Evolutionary conservation across 768 basidiomycete species (phyloP), one percentile per base, ranked within the genome.

Genomic region (Termitomyces sp.): DNA sequence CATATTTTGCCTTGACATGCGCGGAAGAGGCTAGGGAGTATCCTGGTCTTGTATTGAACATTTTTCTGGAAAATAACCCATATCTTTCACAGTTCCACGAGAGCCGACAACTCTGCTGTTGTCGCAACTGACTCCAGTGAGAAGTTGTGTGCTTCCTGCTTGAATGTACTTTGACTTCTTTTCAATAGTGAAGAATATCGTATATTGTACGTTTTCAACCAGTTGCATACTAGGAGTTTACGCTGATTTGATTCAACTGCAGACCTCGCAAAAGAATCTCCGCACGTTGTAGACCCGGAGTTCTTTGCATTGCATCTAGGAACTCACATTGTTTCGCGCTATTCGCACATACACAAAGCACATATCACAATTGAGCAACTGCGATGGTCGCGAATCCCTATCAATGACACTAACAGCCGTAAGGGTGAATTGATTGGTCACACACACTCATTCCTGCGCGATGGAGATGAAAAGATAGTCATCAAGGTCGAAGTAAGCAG

Each of bases 121-220:
- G 92, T 98, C 2, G 87, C 95, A 2, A 98, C 94, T 1, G 95
- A 98, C 73, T 91, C 92, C 1, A 87, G 92, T 92, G 64, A 65
- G 88, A 76, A 26, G 1, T 36, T 2, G 6, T n/a, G 26, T 16
- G 3, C 8, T 20, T n/a, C 2, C n/a, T 46, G 1, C 1, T 18
- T 22, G 18, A 36, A 13, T 6, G 0, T n/a, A 36, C 10, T n/a
- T 45, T 46, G 18, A 29, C 6, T 9, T 2, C n/a, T 29, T 4
- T 12, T 9, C 3, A 8, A n/a, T n/a, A 86, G 85, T 87, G 65
- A 87, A 87, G 72, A 87, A 87, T 64, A 86, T 86, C 54, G 83
- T 77, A 0, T 85, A 86, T 57, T 84, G 83, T 83, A 62, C 20
- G 76, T 69, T 16, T 15, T 28, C 12, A 16, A 24, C 31, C 34